Percentiles rank a stretch among this genome's conserved stretches.
phyloP scores from a whole-genome alignment of 2,329 filamentous ascomycete genomes.

The Aspergillus tamarii region DNA sequence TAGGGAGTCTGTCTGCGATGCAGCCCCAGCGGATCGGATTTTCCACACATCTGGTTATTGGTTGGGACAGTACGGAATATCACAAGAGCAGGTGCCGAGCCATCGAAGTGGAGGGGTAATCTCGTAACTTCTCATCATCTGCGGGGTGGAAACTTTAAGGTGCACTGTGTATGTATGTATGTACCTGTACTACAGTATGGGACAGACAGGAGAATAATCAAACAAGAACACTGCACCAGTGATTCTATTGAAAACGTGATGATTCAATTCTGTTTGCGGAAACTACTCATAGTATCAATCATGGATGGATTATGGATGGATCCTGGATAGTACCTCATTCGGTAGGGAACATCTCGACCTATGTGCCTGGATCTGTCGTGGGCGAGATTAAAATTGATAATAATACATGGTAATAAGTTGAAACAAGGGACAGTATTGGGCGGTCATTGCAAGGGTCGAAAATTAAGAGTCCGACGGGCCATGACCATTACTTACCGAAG shows the following conservation, averaged over 20 bases:
- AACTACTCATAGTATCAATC: not conserved
- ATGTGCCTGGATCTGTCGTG: not conserved
- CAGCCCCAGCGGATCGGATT: constrained; percentile 1
- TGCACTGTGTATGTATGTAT: too few relatives aligned
- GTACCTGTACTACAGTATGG: too few relatives aligned
- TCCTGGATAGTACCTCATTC: not conserved
- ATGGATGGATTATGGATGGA: too few relatives aligned
- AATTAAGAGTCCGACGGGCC: not conserved
- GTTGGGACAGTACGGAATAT: constrained; percentile 6
- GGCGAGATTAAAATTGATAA: not conserved
- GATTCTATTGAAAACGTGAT: not conserved
- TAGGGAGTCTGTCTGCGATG: not conserved
- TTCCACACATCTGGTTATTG: not conserved
- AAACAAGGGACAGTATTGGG: not conserved
- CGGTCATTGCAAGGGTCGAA: not conserved
- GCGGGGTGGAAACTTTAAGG: constrained; percentile 12
- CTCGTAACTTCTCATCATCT: constrained; percentile 9
- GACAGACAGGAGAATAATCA: too few relatives aligned
- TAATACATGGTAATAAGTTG: not conserved
- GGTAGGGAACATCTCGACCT: not conserved
- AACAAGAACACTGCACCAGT: too few relatives aligned
- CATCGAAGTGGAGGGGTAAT: constrained; percentile 16
- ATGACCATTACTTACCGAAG: constrained; percentile 1
- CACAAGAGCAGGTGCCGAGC: constrained; percentile 20
- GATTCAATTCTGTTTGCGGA: constrained; percentile 6